phyloP scores from a whole-genome alignment of 331 rosid genomes.

The Malus hybrid region DNA sequence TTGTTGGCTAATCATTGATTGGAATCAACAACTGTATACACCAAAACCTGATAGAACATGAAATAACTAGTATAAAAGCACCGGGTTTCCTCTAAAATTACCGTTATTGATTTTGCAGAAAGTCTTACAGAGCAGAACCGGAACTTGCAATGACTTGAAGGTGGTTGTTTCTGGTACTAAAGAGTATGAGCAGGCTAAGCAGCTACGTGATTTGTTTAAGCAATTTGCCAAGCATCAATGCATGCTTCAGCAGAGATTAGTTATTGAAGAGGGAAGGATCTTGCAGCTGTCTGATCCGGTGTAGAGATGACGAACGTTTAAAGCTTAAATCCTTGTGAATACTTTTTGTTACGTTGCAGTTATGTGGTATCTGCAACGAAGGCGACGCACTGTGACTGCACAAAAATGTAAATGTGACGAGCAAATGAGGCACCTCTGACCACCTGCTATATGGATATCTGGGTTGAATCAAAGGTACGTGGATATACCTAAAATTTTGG shows the following conservation, averaged over 20 bases:
- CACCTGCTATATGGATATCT: not conserved
- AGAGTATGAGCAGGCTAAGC: conserved; percentile 36
- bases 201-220: conserved; percentile 17
- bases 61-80: not conserved
- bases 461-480: not conserved
- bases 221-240: conserved; percentile 32
- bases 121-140: not conserved
- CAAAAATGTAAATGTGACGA: not conserved
- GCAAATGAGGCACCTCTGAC: not conserved
- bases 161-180: conserved; percentile 27
- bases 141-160: conserved; percentile 20
- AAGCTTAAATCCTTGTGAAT: conserved; percentile 4
- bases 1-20: not conserved
- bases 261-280: conserved; percentile 27
- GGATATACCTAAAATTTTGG: not conserved
- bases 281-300: not conserved
- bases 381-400: not conserved
- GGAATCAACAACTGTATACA: not conserved
- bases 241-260: conserved; percentile 28
- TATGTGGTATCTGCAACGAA: not conserved
- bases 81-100: not conserved
- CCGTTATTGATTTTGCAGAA: conserved; percentile 19
- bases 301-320: not conserved
- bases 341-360: not conserved
- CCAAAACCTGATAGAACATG: not conserved